A percentile compares a stretch with the other conserved stretches of the same genome.
These are phyloP conservation scores for Collybiopsis luxurians DNA, from an alignment of 768 basidiomycete species.

Conservation along the genomic window DNA sequence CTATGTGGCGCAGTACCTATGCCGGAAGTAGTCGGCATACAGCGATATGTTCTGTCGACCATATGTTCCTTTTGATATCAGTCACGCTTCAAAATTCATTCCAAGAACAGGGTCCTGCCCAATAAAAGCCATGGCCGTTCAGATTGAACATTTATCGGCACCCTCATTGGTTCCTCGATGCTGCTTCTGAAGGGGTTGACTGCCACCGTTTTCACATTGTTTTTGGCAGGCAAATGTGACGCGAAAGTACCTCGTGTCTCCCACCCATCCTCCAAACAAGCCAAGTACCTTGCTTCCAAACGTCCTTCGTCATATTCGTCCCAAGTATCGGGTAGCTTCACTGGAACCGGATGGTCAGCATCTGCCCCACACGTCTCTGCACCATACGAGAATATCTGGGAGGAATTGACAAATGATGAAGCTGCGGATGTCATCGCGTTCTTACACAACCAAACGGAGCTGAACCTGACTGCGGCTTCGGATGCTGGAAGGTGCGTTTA, in stretches of 20 bases:
- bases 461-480: constrained; percentile 16
- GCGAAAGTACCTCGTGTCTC: constrained; percentile 4
- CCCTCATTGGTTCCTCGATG: neutral
- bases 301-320: neutral
- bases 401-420: constrained; percentile 4
- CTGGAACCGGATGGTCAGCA: constrained; percentile 5
- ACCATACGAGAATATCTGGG: constrained; percentile 1
- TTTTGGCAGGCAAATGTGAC: neutral
- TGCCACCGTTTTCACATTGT: neutral
- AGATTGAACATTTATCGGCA: neutral
- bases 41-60: too few relatives aligned
- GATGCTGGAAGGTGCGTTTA: constrained; percentile 12
- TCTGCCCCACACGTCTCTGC: constrained; percentile 3
- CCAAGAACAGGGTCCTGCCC: too few relatives aligned
- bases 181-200: neutral
- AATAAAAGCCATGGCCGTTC: too few relatives aligned
- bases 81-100: too few relatives aligned
- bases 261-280: constrained; percentile 5
- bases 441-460: constrained; percentile 16
- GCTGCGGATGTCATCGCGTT: constrained; percentile 16
- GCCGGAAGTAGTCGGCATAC: too few relatives aligned
- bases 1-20: too few relatives aligned
- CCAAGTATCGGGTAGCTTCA: neutral
- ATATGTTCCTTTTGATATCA: too few relatives aligned
- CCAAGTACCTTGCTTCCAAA: neutral